A percentile compares a stretch with the other conserved stretches of the same genome.
Conservation (phyloP, 805 yeast species). For the Metschnikowia rubicola region DNA sequence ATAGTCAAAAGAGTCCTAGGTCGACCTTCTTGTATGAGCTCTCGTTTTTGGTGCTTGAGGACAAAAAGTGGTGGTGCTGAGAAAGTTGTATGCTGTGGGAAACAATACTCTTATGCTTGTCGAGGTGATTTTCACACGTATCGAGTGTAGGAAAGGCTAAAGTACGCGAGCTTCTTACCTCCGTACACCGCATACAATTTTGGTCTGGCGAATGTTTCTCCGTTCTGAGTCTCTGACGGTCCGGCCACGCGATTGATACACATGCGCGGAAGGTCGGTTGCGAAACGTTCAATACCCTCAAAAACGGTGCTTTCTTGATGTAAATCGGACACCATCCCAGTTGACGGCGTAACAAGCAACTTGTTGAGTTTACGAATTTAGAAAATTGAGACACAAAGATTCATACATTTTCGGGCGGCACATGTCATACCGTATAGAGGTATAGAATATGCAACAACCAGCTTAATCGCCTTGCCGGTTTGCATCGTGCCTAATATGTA, state of each 20-base stretch:
- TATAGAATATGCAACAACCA: no score
- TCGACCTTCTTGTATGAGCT: conserved; percentile 3
- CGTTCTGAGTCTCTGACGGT: neutral
- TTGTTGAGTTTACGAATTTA: no score
- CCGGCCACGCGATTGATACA: neutral
- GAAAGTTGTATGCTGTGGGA: conserved; percentile 4
- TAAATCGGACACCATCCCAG: no score
- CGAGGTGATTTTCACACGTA: conserved; percentile 6
- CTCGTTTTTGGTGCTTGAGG: no score
- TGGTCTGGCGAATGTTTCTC: neutral
- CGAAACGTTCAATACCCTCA: neutral
- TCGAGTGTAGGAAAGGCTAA: conserved; percentile 3
- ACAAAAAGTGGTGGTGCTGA: neutral
- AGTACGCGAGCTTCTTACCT: neutral
- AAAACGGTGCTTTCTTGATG: neutral
- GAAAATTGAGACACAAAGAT: no score
- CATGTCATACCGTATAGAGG: no score
- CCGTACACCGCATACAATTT: conserved; percentile 2
- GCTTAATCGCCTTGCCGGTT: no score
- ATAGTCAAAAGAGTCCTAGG: conserved; percentile 6
- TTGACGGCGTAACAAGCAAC: no score
- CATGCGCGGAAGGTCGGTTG: neutral
- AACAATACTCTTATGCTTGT: conserved; percentile 7
- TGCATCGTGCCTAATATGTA: no score
- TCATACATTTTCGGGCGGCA: no score